Conservation (phyloP, 139 green algal genomes). For the Yamagishiella unicocca region DNA sequence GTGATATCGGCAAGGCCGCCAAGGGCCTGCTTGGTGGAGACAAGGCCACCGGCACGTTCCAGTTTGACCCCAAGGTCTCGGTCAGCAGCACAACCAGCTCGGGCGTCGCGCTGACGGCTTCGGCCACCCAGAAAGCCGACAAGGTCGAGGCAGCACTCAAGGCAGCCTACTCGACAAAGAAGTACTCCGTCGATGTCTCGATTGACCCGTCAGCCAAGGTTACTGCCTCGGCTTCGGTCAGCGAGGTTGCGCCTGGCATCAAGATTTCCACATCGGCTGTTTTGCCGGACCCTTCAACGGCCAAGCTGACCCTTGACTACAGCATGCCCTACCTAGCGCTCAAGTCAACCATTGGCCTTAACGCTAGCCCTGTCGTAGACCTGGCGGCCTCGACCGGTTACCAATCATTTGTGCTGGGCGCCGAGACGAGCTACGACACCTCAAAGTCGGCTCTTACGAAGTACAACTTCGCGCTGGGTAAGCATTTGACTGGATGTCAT, state of each 20-base stretch:
- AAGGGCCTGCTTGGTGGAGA: conserved; percentile 61
- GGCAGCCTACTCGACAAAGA: conserved; percentile 53
- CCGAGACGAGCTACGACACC: conserved; percentile 53
- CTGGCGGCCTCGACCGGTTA: conserved; percentile 54
- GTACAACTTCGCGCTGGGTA: conserved; percentile 66
- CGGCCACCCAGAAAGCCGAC: conserved; percentile 61
- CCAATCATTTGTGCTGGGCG: conserved; percentile 56
- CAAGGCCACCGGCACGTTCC: conserved; percentile 53
- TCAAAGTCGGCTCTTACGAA: conserved; percentile 60
- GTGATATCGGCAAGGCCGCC: conserved; percentile 63
- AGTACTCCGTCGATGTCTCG: conserved; percentile 43
- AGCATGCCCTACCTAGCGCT: conserved; percentile 46
- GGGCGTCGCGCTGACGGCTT: conserved; percentile 46
- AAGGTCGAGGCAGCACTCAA: conserved; percentile 57
- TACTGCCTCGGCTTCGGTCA: background rate
- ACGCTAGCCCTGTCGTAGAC: conserved; percentile 60
- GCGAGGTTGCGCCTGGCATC: conserved; percentile 46
- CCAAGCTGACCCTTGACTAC: conserved; percentile 69
- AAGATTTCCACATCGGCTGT: conserved; percentile 42
- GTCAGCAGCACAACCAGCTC: conserved; percentile 57
- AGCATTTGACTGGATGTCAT: background rate
- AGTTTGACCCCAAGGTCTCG: conserved; percentile 63
- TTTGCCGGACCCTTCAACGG: conserved; percentile 50
- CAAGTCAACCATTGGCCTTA: conserved; percentile 61
- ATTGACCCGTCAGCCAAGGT: conserved; percentile 29